A percentile compares a stretch with the other conserved stretches of the same genome.
These are phyloP conservation scores for Dactylis glomerata DNA, from an alignment of 176 grass and related monocot genomes.

Conservation along the genomic window DNA sequence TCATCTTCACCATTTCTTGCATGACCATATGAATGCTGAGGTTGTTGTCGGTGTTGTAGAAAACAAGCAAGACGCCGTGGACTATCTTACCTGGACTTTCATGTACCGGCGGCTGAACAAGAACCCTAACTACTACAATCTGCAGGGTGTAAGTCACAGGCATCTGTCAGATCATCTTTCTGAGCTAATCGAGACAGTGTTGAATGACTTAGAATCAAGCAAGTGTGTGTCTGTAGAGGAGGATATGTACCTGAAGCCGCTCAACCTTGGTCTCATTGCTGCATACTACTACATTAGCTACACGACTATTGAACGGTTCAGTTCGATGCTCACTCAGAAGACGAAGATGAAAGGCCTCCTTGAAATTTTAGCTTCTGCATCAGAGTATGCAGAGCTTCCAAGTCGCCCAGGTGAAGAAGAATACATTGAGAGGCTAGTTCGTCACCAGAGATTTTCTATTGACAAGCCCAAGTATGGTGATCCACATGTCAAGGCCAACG, in stretches of 20 bases:
- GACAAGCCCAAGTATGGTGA: conserved; percentile 86
- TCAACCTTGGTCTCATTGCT: conserved; percentile 94
- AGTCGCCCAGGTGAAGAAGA: conserved; percentile 83
- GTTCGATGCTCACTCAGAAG: conserved; percentile 77
- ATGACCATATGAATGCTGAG: conserved; percentile 97
- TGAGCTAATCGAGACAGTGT: conserved; percentile 64
- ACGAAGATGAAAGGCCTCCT: conserved; percentile 94
- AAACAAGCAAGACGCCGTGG: conserved; percentile 98
- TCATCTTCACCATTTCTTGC: conserved; percentile 91
- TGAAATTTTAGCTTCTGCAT: conserved; percentile 79
- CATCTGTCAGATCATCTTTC: conserved; percentile 95
- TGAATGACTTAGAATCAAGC: conserved; percentile 78
- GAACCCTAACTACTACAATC: conserved; percentile 96
- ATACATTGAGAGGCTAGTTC: conserved; percentile 74
- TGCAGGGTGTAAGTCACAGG: conserved; percentile 92
- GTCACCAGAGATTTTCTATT: conserved; percentile 90
- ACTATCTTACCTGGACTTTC: conserved; percentile 99
- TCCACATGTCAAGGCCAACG: conserved; percentile 88
- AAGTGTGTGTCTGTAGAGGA: conserved; percentile 91
- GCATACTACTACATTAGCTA: conserved; percentile 97
- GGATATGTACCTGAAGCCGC: conserved; percentile 92
- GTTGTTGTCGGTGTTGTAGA: conserved; percentile 73
- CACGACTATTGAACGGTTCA: conserved; percentile 79
- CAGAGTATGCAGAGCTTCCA: conserved; percentile 80
- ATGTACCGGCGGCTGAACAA: conserved; percentile 86